Evolutionary conservation across 352 stramenopile genomes (phyloP).

Genomic region (Pythium aristosporum): DNA sequence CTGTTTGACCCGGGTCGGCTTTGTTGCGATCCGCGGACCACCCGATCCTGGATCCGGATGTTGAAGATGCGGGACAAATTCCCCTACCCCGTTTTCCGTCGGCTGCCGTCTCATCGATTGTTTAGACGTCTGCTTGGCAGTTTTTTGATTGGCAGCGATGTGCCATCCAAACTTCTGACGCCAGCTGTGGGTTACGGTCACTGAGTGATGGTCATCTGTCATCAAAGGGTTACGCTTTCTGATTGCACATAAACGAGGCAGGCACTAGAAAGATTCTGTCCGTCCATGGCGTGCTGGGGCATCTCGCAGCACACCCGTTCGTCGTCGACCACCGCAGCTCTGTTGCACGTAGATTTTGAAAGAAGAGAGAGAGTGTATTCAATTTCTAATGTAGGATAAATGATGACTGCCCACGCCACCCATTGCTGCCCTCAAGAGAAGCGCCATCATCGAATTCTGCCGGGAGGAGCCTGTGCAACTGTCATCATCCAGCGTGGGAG

Average conservation of each 20-base stretch:
- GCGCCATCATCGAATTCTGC: background rate
- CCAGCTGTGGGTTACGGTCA: background rate
- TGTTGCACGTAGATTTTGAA: no score
- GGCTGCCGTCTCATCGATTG: slow-evolving; percentile 13
- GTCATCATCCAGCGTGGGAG: background rate
- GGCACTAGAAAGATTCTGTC: background rate
- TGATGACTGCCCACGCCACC: no score
- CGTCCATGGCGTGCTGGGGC: background rate
- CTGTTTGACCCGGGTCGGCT: background rate
- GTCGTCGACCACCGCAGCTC: no score
- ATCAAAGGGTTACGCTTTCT: background rate
- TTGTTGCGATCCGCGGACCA: background rate
- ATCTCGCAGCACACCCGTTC: background rate
- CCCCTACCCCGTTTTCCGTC: slow-evolving; percentile 15
- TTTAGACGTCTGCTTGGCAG: slow-evolving; percentile 1
- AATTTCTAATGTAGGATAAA: no score
- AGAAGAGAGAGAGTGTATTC: no score
- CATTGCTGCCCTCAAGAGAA: background rate
- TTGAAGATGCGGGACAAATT: background rate
- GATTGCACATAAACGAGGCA: background rate
- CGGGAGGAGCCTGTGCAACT: background rate
- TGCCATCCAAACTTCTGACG: slow-evolving; percentile 18
- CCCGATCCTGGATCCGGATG: background rate
- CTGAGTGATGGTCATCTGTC: slow-evolving; percentile 5
- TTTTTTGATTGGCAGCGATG: slow-evolving; percentile 6